Evolutionary conservation across 345 rosid genomes (phyloP), one percentile per base, ranked within the genome.

Genomic region (Eutrema heterophyllum): DNA sequence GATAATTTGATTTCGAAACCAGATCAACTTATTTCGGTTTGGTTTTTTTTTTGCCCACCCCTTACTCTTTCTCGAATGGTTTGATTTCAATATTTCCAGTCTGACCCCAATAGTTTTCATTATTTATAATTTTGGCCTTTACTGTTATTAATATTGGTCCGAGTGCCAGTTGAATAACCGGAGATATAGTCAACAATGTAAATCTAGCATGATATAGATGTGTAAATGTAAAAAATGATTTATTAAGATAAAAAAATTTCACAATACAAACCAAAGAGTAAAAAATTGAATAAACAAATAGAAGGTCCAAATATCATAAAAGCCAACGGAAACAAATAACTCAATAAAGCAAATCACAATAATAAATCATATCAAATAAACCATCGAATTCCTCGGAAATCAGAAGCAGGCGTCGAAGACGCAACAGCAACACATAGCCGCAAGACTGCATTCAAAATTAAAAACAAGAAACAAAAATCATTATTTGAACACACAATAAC

Each of bases 401-500:
- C 80, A 76, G 75, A 76, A 70, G 67, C 79, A 76, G 2, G 70
- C 70, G 44, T 76, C 79, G 49, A 69, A 71, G 15, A 69, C 75
- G 7, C 79, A 76, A 63, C 79, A 76, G 59, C 79, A 76, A 76
- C 79, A 76, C 75, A 76, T 29, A 11, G 79, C 79, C 30, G 80
- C 80, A 32, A 64, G 45, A 64, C 80, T 76, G 70, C 79, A 63
- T 50, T 33, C 35, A 39, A 18, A 29, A 16, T n/a, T 3, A 6
- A 48, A 56, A 59, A 67, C 2, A 57, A 51, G 10, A 13, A 40
- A 13, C 36, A 45, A 11, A 66, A 55, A 11, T 11, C 46, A 46
- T 12, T 3, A 52, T 21, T 50, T 29, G 21, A 50, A 35, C 39
- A 39, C 7, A 29, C 5, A 55, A 58, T 2, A 57, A 50, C 74